Evolutionary conservation across 116 monocot species (phyloP), one percentile per base, ranked within the genome.

Genomic region (Dioscorea cayenensis): DNA sequence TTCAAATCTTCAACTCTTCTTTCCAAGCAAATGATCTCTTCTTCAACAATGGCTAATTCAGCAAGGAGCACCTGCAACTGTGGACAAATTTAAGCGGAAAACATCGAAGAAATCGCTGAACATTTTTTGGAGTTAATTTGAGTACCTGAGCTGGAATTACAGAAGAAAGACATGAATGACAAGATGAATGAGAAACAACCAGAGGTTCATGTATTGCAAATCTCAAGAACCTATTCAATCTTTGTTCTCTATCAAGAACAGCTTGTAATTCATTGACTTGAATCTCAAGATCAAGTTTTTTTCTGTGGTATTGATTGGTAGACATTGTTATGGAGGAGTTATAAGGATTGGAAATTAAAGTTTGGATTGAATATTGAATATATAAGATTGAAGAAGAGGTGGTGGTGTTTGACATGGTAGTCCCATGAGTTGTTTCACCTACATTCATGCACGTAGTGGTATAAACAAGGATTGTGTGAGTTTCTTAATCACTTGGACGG

Each of bases 21-120:
- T 66, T 95, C 91, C 52, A 91, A 74, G 67, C 52, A 81, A 29
- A 79, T 73, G 13, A 91, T 91, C 76, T 95, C 95, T 63, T 91
- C 84, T 75, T 95, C 91, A 10, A 88, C 84, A 78, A 86, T 83
- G 51, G 84, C 86, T 70, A 91, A 22, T 80, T 95, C 95, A 43
- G 73, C 77, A 50, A 91, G 77, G 66, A 95, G 84, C 21, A 72
- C 69, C 71, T 85, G 86, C 5, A 91, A 81, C 90, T 90, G 77
- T 63, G 75, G 9, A 32, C 60, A 25, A 38, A 43, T 38, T 43
- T 5, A 14, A 38, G 4, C 19, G 5, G 3, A 35, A 23, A 65
- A 5, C 4, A 65, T 65, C 9, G 16, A 16, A 0, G 16, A 36
- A 65, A 32, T 11, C 1, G 6, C 5, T 18, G 28, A 65, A 35